Conservation (phyloP, 75 land plant species). For the Cupressus sempervirens region DNA sequence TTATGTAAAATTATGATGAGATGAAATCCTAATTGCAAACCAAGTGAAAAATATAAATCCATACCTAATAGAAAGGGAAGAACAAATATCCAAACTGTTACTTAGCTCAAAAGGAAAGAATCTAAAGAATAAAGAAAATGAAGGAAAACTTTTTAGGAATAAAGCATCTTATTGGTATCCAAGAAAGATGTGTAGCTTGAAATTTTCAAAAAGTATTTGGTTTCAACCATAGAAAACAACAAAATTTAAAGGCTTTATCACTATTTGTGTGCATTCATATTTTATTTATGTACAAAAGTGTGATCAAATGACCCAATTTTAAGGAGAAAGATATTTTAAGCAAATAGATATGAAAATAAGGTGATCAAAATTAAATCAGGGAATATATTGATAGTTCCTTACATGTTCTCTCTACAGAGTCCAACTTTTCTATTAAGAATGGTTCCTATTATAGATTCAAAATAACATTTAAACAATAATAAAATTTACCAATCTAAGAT, state of each 20-base stretch:
- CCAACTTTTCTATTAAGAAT: constrained; percentile 79
- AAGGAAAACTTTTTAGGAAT: background rate
- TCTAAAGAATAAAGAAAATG: background rate
- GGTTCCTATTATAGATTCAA: constrained; percentile 62
- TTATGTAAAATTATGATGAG: background rate
- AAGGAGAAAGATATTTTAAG: too few relatives aligned
- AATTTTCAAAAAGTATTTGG: background rate
- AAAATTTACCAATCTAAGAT: background rate
- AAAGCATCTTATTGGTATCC: too few relatives aligned
- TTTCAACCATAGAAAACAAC: background rate
- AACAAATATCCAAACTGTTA: background rate
- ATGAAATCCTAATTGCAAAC: background rate
- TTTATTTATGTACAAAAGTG: background rate
- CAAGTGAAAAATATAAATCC: background rate
- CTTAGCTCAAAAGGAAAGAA: background rate
- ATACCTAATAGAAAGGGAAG: background rate
- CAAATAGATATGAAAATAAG: too few relatives aligned
- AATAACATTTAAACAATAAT: background rate
- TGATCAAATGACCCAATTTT: too few relatives aligned
- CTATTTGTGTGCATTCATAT: background rate
- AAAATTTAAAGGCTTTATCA: background rate
- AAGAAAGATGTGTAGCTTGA: too few relatives aligned
- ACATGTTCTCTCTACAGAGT: constrained; percentile 94
- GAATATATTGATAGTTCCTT: constrained; percentile 80
- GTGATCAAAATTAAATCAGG: background rate